A percentile compares a stretch with the other conserved stretches of the same genome.
These are phyloP conservation scores for Backusella macrospora DNA, from an alignment of 192 early-diverging fungal genomes.

Conservation along the genomic window DNA sequence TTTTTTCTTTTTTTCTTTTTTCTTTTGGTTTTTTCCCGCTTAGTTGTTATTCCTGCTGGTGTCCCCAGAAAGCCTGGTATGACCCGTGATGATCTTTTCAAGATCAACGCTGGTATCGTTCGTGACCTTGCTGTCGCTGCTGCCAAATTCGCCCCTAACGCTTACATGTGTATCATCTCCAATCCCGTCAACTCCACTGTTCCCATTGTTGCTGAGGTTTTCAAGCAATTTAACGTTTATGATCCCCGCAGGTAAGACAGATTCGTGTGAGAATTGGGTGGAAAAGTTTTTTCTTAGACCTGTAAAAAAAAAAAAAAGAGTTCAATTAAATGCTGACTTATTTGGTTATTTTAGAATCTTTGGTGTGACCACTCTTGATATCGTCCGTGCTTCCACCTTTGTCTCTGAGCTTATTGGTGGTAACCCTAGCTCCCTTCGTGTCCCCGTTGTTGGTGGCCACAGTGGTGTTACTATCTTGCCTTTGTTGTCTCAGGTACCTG, in stretches of 20 bases:
- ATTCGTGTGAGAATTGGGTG: slow-evolving; percentile 13
- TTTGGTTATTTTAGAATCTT: slow-evolving; percentile 65
- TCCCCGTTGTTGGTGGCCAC: slow-evolving; percentile 95
- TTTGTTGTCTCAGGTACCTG: slow-evolving; percentile 78
- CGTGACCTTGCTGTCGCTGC: slow-evolving; percentile 77
- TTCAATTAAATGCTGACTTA: slow-evolving; percentile 15
- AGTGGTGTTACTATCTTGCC: slow-evolving; percentile 97
- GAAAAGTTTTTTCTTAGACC: not conserved
- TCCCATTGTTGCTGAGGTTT: slow-evolving; percentile 90
- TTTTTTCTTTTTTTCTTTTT: too few relatives aligned
- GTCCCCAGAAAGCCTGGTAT: slow-evolving; percentile 99
- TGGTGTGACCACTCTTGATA: slow-evolving; percentile 97
- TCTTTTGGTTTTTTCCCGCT: not conserved
- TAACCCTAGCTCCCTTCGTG: slow-evolving; percentile 69
- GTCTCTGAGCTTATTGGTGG: slow-evolving; percentile 78
- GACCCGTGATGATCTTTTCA: slow-evolving; percentile 99
- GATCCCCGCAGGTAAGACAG: slow-evolving; percentile 54
- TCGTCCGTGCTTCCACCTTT: slow-evolving; percentile 97
- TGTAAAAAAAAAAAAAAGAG: not conserved
- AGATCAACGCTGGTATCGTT: slow-evolving; percentile 93
- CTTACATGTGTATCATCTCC: slow-evolving; percentile 77
- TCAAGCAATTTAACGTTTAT: slow-evolving; percentile 83
- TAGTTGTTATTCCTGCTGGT: slow-evolving; percentile 95
- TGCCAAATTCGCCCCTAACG: slow-evolving; percentile 55
- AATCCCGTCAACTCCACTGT: slow-evolving; percentile 99